phyloP scores from a whole-genome alignment of 306 rosid genomes.

The Begonia fuchsioides region DNA sequence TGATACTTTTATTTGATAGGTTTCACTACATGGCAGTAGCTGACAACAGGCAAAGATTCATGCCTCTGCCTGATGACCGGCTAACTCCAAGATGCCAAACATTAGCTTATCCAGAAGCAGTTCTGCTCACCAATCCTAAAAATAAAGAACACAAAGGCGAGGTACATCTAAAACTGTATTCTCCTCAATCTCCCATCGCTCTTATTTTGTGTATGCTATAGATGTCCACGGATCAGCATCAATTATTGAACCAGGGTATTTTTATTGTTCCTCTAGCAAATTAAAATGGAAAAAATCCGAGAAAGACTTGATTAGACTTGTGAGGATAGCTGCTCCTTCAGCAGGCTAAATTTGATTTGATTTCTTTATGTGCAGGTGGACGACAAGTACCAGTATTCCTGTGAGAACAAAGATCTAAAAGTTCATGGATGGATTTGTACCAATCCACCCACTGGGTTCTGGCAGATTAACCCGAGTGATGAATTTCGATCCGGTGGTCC shows the following conservation, averaged over 20 bases:
- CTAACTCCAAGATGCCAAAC: constrained; percentile 22
- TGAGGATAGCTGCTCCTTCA: no score
- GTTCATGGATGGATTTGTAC: constrained; percentile 84
- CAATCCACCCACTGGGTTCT: constrained; percentile 54
- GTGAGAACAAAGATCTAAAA: constrained; percentile 55
- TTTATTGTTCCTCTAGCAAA: no score
- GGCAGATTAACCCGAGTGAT: constrained; percentile 73
- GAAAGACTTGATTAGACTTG: no score
- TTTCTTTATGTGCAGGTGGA: constrained; percentile 24
- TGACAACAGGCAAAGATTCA: constrained; percentile 25
- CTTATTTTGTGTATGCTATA: neutral
- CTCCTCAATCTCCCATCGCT: neutral
- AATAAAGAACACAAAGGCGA: constrained; percentile 18
- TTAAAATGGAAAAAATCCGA: no score
- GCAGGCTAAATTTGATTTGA: constrained; percentile 10
- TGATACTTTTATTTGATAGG: constrained; percentile 10
- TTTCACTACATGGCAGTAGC: constrained; percentile 36
- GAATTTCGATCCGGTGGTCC: constrained; percentile 97
- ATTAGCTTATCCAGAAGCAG: constrained; percentile 29
- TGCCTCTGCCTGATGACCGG: constrained; percentile 38
- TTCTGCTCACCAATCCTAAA: constrained; percentile 24
- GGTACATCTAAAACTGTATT: constrained; percentile 9
- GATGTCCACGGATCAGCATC: no score
- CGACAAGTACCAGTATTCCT: constrained; percentile 85
- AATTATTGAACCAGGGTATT: no score